These are phyloP conservation scores for Dicorynia guianensis DNA, from an alignment of 306 rosid genomes.

Conservation along the genomic window DNA sequence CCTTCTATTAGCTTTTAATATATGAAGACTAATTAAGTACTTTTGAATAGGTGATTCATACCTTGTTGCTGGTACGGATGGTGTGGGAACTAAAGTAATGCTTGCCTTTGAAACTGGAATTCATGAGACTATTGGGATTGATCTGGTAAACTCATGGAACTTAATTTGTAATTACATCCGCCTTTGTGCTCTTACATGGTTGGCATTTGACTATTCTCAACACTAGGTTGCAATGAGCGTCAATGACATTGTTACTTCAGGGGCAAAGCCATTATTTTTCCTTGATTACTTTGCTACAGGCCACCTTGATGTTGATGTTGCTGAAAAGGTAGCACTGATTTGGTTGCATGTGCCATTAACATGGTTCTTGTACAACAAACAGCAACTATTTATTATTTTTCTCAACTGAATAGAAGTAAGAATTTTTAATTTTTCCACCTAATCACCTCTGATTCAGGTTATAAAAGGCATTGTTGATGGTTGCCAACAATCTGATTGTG, in stretches of 20 bases:
- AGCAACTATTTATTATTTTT: slow-evolving; percentile 4
- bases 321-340: slow-evolving; percentile 70
- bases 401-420: not conserved
- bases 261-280: slow-evolving; percentile 93
- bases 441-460: slow-evolving; percentile 55
- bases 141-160: slow-evolving; percentile 62
- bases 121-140: slow-evolving; percentile 93
- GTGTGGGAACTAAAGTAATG: slow-evolving; percentile 90
- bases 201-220: slow-evolving; percentile 9
- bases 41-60: slow-evolving; percentile 70
- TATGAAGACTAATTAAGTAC: not conserved
- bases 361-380: not conserved
- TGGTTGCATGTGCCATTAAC: not conserved
- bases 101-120: slow-evolving; percentile 93
- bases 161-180: not conserved
- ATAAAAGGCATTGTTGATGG: slow-evolving; percentile 91
- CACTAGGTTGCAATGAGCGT: slow-evolving; percentile 97
- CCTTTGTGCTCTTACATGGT: not conserved
- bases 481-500: slow-evolving; percentile 88
- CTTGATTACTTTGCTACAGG: slow-evolving; percentile 96
- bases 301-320: slow-evolving; percentile 88
- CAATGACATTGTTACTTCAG: slow-evolving; percentile 90
- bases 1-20: not conserved
- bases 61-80: slow-evolving; percentile 94
- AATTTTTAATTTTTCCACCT: not conserved